phyloP scores from a whole-genome alignment of 2,329 filamentous ascomycete genomes.

The Triangularia setosa region DNA sequence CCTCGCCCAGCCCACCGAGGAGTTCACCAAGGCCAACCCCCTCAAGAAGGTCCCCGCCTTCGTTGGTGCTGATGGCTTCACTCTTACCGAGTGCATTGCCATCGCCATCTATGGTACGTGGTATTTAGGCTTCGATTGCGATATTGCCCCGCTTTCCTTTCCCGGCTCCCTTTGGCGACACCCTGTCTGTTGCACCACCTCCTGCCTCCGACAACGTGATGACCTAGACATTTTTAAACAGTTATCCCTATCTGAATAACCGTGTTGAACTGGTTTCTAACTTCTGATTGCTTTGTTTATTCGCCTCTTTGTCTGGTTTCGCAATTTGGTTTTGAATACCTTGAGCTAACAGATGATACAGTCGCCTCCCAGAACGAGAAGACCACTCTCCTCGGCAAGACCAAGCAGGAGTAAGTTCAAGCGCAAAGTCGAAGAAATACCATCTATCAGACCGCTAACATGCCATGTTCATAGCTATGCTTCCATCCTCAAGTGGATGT shows the following conservation, averaged over 20 bases:
- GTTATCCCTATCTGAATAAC: slow-evolving; percentile 96
- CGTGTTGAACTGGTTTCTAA: slow-evolving; percentile 85
- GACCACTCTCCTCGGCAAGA: slow-evolving; percentile 98
- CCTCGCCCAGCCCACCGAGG: slow-evolving; percentile 60
- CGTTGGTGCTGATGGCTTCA: slow-evolving; percentile 85
- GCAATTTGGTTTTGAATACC: slow-evolving; percentile 13
- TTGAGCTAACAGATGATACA: slow-evolving; percentile 39
- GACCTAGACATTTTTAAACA: slow-evolving; percentile 74
- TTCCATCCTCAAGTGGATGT: slow-evolving; percentile 97
- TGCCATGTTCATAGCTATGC: slow-evolving; percentile 62
- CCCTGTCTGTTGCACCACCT: slow-evolving; percentile 6
- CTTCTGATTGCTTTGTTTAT: slow-evolving; percentile 60
- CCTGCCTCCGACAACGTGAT: slow-evolving; percentile 47
- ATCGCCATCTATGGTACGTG: slow-evolving; percentile 96
- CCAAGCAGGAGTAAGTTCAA: slow-evolving; percentile 85
- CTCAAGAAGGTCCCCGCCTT: slow-evolving; percentile 93
- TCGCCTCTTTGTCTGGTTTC: slow-evolving; percentile 30
- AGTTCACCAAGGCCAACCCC: slow-evolving; percentile 82
- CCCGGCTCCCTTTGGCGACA: slow-evolving; percentile 13
- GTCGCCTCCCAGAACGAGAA: slow-evolving; percentile 99
- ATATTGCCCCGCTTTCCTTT: slow-evolving; percentile 30
- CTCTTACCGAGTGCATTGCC: slow-evolving; percentile 84
- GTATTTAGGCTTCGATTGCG: slow-evolving; percentile 8
- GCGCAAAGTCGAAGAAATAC: not conserved
- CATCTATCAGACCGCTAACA: slow-evolving; percentile 1